These are phyloP conservation scores for Xerocomellus intermedius DNA, from an alignment of 768 basidiomycete species.

Conservation along the genomic window DNA sequence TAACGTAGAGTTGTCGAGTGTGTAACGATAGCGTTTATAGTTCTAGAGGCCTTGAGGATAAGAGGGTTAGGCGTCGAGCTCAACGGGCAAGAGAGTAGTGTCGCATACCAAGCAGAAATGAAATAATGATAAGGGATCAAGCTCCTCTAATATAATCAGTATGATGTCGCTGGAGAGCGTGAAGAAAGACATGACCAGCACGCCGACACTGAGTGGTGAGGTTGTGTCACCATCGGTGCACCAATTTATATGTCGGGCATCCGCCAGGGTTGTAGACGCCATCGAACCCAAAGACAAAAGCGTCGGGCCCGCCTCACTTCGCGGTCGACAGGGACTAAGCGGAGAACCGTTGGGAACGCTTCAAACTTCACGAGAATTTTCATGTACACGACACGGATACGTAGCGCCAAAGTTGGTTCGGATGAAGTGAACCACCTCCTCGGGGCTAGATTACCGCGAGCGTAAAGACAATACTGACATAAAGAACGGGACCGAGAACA, in stretches of 20 bases:
- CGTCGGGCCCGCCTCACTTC: conserved; percentile 31
- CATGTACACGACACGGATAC: conserved; percentile 28
- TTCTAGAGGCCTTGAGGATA: conserved; percentile 23
- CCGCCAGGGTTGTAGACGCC: conserved; percentile 22
- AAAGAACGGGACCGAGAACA: conserved; percentile 29
- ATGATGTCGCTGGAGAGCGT: conserved; percentile 30
- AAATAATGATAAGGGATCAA: conserved; percentile 33
- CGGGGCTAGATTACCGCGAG: conserved; percentile 23
- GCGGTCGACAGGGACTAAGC: conserved; percentile 33
- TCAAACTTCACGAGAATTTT: conserved; percentile 27
- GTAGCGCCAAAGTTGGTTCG: conserved; percentile 21
- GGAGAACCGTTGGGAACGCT: conserved; percentile 26
- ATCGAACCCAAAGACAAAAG: conserved; percentile 34
- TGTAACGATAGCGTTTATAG: conserved; percentile 20
- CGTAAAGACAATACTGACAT: conserved; percentile 27
- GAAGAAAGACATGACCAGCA: conserved; percentile 38
- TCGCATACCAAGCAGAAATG: conserved; percentile 30
- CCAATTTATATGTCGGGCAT: conserved; percentile 33
- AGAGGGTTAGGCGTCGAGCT: background rate
- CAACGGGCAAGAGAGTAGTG: background rate
- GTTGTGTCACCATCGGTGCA: conserved; percentile 1
- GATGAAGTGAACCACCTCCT: conserved; percentile 18
- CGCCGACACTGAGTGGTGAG: conserved; percentile 26
- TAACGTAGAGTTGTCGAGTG: conserved; percentile 32
- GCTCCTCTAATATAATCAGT: conserved; percentile 33